Evolutionary conservation across 495 filamentous ascomycete genomes (phyloP), one percentile per base, ranked within the genome.

Genomic region (Daldinia vernicosa): DNA sequence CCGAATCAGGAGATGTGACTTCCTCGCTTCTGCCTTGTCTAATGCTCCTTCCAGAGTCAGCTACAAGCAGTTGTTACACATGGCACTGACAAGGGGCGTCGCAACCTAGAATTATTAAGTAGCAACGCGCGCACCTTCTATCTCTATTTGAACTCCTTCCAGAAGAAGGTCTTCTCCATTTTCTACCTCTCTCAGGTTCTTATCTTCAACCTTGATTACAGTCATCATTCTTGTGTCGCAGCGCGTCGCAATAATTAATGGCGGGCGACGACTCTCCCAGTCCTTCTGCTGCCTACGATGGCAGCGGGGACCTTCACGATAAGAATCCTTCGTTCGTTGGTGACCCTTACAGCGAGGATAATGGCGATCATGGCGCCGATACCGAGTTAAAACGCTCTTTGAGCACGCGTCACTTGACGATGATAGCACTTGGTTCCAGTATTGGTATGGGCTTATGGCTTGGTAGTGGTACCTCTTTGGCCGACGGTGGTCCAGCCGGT

Each of bases 381-480:
- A 73, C 70, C 12, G 71, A 67, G 17, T 60, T 74, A n/a, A 66
- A 67, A 17, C 71, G 71, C 17, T 59, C 59, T 2, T 63, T 74
- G 17, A 57, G 67, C 59, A 87, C 80, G n/a, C 84, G 88, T 43
- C 80, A 87, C 64, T 79, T 82, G 64, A 87, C 90, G 67, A 82
- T 91, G 62, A 90, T 90, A 68, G 88, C 82, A 26, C 73, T 85
- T 11, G 88, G 89, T 64, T 88, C 88, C 62, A 88, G 86, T 52
- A 90, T 91, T 66, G 89, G 88, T 4, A 90, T 88, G 35, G 88
- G 87, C 60, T 77, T 90, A 15, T 91, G 90, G 77, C 80, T 90
- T 15, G 88, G 89, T 68, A 88, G 87, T 54, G 87, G 88, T 17
- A 70, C 69, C 47, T 82, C 85, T 15, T 82, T 90, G 39, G 81